Evolutionary conservation across 495 filamentous ascomycete genomes (phyloP), one percentile per base, ranked within the genome.

Genomic region (Friedmanniomyces simplex): DNA sequence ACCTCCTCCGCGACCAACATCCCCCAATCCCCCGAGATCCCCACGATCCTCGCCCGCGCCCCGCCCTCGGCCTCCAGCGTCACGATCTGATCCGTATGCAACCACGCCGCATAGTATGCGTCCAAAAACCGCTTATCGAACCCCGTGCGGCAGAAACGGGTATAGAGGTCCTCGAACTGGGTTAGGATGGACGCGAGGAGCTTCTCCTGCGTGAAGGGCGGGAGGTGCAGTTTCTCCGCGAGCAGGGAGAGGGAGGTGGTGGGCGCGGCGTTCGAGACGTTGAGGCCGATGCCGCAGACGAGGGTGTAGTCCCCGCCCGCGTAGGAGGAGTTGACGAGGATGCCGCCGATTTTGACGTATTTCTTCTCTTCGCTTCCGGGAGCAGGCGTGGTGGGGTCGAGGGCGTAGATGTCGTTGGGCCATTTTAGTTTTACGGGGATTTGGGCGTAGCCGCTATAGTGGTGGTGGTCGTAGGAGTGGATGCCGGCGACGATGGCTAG

Each of bases 351-450:
- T 64, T 99, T 99, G 61, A 90, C 83, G 67, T 89, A 94, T 55
- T 83, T 76, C 13, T 57, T 52, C 22, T 54, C n/a, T 43, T 50
- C 21, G n/a, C 25, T 18, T 11, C 24, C 41, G 24, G 49, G 30
- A 3, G n/a, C n/a, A n/a, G n/a, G n/a, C n/a, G 55, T 53, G 28
- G 70, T 71, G 1, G 89, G 89, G 64, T 90, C 87, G 12, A 79
- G 74, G 0, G 88, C 90, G 68, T 73, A 96, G 58, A 98, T 87
- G 67, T 98, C 93, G 60, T 98, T 98, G 8, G 93, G 93, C 93
- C 93, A 98, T 71, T 98, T 98, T 34, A 98, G 67, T 68, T 88
- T 89, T 37, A 97, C 80, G 10, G 87, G 88, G 30, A 96, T 59
- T 0, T 79, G 71, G 36, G 78, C 74, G 68, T 94, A 97, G 18